phyloP scores from a whole-genome alignment of 164 flowering plant genomes.

The Stephania cephalantha region DNA sequence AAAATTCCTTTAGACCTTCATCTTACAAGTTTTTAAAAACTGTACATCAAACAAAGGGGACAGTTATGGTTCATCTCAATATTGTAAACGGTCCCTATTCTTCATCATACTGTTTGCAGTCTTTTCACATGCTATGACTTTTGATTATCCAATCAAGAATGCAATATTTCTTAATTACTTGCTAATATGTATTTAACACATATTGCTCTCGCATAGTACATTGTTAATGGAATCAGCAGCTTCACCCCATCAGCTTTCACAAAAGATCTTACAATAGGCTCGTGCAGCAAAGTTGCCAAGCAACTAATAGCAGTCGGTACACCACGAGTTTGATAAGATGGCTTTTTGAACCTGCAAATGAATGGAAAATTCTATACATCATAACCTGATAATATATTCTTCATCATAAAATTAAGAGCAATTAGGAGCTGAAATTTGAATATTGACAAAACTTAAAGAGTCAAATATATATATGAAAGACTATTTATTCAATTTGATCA shows the following conservation, averaged over 20 bases:
- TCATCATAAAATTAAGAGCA: background rate
- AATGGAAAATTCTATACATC: background rate
- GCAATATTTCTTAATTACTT: background rate
- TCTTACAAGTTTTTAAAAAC: background rate
- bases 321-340: conserved; percentile 76
- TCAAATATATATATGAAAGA: background rate
- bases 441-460: background rate
- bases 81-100: background rate
- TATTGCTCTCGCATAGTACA: background rate
- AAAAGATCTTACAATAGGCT: conserved; percentile 84
- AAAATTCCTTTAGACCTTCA: conserved; percentile 55
- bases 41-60: background rate
- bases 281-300: conserved; percentile 75
- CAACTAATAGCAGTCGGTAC: conserved; percentile 71
- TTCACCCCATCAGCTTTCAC: conserved; percentile 91
- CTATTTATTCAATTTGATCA: background rate
- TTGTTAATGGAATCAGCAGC: conserved; percentile 71
- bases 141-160: too few species aligned
- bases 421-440: background rate
- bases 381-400: background rate
- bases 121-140: background rate
- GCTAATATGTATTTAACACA: background rate
- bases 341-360: conserved; percentile 73
- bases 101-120: background rate
- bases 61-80: background rate